Evolutionary conservation across 768 basidiomycete genomes (phyloP).

Genomic region (Kwoniella heveanensis): DNA sequence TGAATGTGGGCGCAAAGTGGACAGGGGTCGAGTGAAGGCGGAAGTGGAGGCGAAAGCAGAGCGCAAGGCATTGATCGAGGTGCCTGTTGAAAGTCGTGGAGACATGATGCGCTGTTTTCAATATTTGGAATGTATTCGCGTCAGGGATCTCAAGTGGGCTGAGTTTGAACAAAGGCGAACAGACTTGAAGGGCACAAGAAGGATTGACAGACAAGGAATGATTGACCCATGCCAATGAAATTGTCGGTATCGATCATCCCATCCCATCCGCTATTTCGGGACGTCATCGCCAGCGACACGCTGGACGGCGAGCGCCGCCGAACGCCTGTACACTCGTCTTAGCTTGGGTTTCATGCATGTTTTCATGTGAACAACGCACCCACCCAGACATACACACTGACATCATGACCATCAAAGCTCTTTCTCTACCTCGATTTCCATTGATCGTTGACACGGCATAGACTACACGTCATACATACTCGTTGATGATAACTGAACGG

Average conservation of each 20-base stretch:
- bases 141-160: no score
- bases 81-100: background rate
- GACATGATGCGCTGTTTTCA: background rate
- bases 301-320: no score
- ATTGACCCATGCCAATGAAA: background rate
- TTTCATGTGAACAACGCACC: no score
- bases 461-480: background rate
- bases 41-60: background rate
- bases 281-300: slow-evolving; percentile 1
- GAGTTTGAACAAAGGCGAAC: no score
- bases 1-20: no score
- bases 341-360: no score
- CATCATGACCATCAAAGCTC: background rate
- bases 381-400: background rate
- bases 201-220: no score
- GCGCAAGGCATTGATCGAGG: background rate
- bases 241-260: background rate
- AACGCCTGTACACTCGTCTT: no score
- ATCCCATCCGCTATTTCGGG: background rate
- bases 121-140: no score
- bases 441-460: no score
- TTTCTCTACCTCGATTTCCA: no score
- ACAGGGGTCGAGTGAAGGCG: background rate
- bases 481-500: background rate
- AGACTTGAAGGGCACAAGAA: no score